Conservation (phyloP, 2,329 filamentous ascomycete genomes). For the Neofusicoccum umdonicola region DNA sequence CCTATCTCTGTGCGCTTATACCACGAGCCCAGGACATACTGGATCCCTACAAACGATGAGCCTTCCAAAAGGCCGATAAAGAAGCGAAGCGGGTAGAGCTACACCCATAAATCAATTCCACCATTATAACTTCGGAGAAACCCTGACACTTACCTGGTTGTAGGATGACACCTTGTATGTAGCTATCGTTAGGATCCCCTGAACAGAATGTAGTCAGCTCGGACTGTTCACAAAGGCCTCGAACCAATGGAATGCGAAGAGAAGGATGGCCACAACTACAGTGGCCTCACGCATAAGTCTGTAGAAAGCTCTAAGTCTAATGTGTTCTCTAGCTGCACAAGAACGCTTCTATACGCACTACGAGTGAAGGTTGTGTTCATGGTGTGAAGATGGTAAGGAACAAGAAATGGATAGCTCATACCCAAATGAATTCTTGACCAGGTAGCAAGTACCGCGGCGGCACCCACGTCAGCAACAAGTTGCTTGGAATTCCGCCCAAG, state of each 20-base stretch:
- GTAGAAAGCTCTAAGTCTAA: too few relatives aligned
- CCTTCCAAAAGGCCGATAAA: constrained; percentile 7
- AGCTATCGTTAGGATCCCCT: not conserved
- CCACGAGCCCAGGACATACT: constrained; percentile 12
- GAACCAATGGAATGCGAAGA: not conserved
- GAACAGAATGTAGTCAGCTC: not conserved
- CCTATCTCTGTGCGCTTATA: constrained; percentile 8
- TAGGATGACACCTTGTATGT: not conserved
- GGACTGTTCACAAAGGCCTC: too few relatives aligned
- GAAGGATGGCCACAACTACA: too few relatives aligned
- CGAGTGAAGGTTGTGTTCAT: too few relatives aligned
- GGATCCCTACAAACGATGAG: not conserved
- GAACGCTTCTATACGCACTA: too few relatives aligned
- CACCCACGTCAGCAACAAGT: constrained; percentile 5
- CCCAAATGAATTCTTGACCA: constrained; percentile 4
- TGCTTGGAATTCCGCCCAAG: not conserved
- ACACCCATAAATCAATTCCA: not conserved
- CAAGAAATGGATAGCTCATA: not conserved
- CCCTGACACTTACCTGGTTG: not conserved
- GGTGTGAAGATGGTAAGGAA: too few relatives aligned
- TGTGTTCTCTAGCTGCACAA: too few relatives aligned
- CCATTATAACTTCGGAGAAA: not conserved
- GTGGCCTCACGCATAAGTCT: too few relatives aligned
- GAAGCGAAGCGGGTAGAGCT: constrained; percentile 10
- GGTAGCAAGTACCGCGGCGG: constrained; percentile 11